Base-by-base conservation (phyloP, 768 basidiomycete genomes). In the Panaeolus cyanescens region DNA sequence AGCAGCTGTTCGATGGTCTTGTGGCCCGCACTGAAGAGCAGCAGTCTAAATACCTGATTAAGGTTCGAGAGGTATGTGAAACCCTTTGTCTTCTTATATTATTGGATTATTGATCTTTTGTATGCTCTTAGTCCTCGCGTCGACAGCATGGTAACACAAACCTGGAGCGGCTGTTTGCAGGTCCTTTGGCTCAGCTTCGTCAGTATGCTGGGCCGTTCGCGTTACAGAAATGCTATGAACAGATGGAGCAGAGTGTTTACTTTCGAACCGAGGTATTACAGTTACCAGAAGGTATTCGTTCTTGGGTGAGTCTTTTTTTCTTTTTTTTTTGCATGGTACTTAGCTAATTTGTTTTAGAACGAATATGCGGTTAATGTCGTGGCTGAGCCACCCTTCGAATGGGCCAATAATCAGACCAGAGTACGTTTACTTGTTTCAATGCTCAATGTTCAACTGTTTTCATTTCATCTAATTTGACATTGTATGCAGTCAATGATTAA, bases 221-320 rank as follows among this genome's bases (percentile, higher is more conserved):
- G 1, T 57, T 77, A 0, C 67, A 76, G 32, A 66, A 15, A 8
- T 65, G 59, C 36, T 75, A 60, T 40, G 54, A 66, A 31, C 67
- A 79, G 55, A n/a, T n/a, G n/a, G n/a, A n/a, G n/a, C n/a, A n/a
- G n/a, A n/a, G n/a, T n/a, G n/a, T n/a, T n/a, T n/a, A n/a, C n/a
- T n/a, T n/a, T n/a, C n/a, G n/a, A n/a, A n/a, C n/a, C n/a, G n/a
- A n/a, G n/a, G n/a, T n/a, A 77, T 79, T 76, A 0, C 69, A 68
- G 32, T 62, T 58, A 4, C 76, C 75, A 4, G 61, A 68, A 0
- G 72, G 73, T 5, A 31, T 69, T 1, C 13, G 57, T 1, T 36
- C 59, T 22, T 79, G 76, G 75, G 75, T 77, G 45, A 33, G 68
- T 66, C 31, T n/a, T n/a, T n/a, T n/a, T n/a, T n/a, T n/a, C n/a